phyloP scores from a whole-genome alignment of 78 protist genomes.

The Pigoraptor vietnamica region DNA sequence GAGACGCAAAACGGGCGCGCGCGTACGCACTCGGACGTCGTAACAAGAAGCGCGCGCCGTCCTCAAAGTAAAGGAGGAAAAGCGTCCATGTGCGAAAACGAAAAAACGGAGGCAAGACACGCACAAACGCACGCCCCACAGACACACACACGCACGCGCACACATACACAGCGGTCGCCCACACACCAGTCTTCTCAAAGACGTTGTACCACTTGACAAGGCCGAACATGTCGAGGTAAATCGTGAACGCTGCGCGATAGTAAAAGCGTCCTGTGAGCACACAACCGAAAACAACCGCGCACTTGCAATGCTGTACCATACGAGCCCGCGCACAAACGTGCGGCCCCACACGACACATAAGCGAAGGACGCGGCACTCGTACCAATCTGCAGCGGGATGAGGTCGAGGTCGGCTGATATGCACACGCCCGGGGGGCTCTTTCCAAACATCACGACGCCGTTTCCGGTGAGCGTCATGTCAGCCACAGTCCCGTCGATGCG shows the following conservation, averaged over 20 bases:
- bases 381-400: not conserved
- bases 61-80: no score
- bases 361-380: not conserved
- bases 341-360: no score
- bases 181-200: not conserved
- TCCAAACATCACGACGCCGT: not conserved
- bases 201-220: not conserved
- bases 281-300: not conserved
- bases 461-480: not conserved
- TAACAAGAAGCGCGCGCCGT: no score
- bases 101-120: no score
- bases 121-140: not conserved
- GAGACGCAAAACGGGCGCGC: no score
- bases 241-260: not conserved
- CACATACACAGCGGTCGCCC: no score
- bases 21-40: no score
- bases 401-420: not conserved
- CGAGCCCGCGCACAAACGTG: no score
- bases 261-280: no score
- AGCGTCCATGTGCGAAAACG: no score
- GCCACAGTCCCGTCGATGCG: not conserved
- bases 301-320: no score
- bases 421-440: not conserved
- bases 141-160: not conserved
- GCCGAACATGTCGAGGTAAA: not conserved